Percentiles rank a stretch among this genome's conserved stretches.
Evolutionary conservation across 345 rosid species (phyloP).

Genomic region (Citrus australasica): DNA sequence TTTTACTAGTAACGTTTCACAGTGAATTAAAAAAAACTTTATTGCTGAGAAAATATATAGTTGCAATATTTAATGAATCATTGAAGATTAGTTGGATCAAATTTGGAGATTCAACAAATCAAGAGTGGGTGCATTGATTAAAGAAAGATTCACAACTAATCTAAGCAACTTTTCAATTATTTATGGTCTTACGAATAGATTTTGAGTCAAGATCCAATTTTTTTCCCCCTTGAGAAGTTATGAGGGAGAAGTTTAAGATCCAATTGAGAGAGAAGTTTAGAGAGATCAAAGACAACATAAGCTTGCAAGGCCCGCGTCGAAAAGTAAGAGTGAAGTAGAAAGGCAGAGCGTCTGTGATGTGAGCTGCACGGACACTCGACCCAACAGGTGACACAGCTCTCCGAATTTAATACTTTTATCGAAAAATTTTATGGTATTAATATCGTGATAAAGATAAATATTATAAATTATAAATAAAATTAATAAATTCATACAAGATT

Average conservation of each 20-base stretch:
- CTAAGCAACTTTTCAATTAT: not conserved
- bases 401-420: conserved; percentile 4
- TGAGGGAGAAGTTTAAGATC: not conserved
- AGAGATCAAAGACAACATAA: not conserved
- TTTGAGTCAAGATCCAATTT: not conserved
- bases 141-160: not conserved
- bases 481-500: too few relatives aligned
- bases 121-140: conserved; percentile 1
- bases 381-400: not conserved
- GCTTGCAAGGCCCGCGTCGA: conserved; percentile 5
- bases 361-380: not conserved
- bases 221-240: too few relatives aligned
- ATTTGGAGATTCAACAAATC: conserved; percentile 12
- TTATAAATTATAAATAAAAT: too few relatives aligned
- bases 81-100: conserved; percentile 14
- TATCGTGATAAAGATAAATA: too few relatives aligned
- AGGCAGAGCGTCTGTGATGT: not conserved
- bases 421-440: too few relatives aligned
- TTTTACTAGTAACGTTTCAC: conserved; percentile 14
- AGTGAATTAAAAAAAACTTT: conserved; percentile 14
- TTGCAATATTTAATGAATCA: not conserved
- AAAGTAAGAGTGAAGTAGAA: conserved; percentile 5
- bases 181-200: not conserved
- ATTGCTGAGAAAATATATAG: not conserved
- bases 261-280: not conserved